Conservation (phyloP, 495 filamentous ascomycete species). For the Xylaria venustula region DNA sequence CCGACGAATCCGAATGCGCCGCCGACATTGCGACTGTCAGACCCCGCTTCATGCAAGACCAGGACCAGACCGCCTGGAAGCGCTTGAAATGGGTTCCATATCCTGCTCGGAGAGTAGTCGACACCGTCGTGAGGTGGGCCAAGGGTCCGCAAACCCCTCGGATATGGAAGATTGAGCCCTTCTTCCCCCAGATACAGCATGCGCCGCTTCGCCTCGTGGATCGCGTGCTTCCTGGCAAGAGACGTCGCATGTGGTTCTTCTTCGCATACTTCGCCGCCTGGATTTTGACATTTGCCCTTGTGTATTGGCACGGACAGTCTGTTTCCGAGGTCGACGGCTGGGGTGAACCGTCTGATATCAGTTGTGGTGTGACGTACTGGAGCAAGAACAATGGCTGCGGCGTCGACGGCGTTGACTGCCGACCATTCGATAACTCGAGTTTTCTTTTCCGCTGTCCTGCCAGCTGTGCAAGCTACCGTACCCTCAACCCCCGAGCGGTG, state of each 20-base stretch:
- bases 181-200: constrained; percentile 68
- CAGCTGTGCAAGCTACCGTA: constrained; percentile 63
- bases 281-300: constrained; percentile 68
- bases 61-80: constrained; percentile 29
- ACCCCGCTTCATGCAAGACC: constrained; percentile 42
- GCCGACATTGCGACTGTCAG: constrained; percentile 24
- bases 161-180: constrained; percentile 62
- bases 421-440: constrained; percentile 70
- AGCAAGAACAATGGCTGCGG: constrained; percentile 70
- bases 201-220: constrained; percentile 64
- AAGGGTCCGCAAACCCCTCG: constrained; percentile 66
- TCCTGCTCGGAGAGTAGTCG: constrained; percentile 39
- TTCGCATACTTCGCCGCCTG: constrained; percentile 64
- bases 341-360: constrained; percentile 62
- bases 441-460: constrained; percentile 80
- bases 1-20: constrained; percentile 23
- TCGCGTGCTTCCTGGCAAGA: constrained; percentile 60
- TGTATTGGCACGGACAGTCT: constrained; percentile 62
- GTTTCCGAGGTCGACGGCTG: constrained; percentile 67
- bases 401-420: constrained; percentile 73
- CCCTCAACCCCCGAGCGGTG: constrained; percentile 71
- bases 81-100: constrained; percentile 49
- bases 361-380: constrained; percentile 69
- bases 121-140: constrained; percentile 59
- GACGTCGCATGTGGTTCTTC: constrained; percentile 58